A percentile compares a stretch with the other conserved stretches of the same genome.
Evolutionary conservation across 805 yeast genomes (phyloP).

Genomic region (Lipomyces sp.): DNA sequence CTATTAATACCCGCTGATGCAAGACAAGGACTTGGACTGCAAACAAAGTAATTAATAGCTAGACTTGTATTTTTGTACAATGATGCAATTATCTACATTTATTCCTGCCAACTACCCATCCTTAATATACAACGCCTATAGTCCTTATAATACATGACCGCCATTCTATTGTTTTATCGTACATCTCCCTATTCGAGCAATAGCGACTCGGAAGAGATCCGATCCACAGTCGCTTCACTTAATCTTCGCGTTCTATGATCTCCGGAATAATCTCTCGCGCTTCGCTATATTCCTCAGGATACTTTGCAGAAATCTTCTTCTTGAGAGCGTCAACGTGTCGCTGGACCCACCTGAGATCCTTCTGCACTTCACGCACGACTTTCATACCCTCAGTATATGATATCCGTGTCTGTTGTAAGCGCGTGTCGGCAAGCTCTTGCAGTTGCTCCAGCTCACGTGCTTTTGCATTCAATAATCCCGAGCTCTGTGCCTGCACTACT

Average conservation of each 20-base stretch:
- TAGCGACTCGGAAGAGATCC: too few relatives aligned
- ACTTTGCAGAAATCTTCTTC: conserved; percentile 20
- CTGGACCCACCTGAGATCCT: conserved; percentile 36
- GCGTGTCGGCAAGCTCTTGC: conserved; percentile 25
- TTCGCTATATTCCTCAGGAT: conserved; percentile 24
- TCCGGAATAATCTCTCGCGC: conserved; percentile 36
- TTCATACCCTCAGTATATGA: conserved; percentile 31
- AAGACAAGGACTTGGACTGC: not conserved
- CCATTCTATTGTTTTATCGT: not conserved
- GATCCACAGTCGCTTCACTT: not conserved
- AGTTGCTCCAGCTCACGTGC: conserved; percentile 30
- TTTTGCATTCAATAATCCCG: conserved; percentile 33
- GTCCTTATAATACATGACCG: not conserved
- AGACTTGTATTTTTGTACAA: not conserved
- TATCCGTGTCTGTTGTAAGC: conserved; percentile 24
- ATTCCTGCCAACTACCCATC: not conserved
- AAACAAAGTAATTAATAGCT: not conserved
- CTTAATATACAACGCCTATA: not conserved
- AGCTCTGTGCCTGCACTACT: conserved; percentile 35
- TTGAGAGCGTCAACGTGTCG: conserved; percentile 31
- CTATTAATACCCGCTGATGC: not conserved
- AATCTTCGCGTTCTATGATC: conserved; percentile 34
- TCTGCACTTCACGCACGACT: conserved; percentile 31
- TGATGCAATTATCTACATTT: not conserved
- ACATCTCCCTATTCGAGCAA: not conserved